Conservation (phyloP, 202 grass and related monocot species). For the Bolboschoenoplectus hybrid region DNA sequence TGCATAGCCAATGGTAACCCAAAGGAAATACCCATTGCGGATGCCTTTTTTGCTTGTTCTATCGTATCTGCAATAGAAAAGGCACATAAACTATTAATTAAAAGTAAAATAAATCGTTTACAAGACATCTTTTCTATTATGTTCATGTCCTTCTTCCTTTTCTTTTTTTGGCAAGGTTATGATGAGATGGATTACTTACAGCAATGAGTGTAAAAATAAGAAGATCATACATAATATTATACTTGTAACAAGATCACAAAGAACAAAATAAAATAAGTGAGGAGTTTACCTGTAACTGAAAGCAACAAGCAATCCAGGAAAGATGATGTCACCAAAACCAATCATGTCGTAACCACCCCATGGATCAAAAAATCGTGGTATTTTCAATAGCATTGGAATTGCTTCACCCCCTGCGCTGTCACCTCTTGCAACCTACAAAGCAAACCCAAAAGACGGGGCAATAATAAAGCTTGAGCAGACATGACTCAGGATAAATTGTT, state of each 20-base stretch:
- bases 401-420: conserved; percentile 68
- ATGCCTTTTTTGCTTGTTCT: conserved; percentile 61
- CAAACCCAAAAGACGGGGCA: conserved; percentile 31
- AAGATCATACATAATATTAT: background rate
- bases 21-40: conserved; percentile 84
- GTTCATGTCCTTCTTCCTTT: background rate
- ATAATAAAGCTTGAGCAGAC: conserved; percentile 27
- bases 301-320: conserved; percentile 90
- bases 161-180: background rate
- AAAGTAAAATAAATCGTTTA: background rate
- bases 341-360: conserved; percentile 99
- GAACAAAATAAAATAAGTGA: background rate
- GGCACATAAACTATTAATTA: conserved; percentile 22
- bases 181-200: conserved; percentile 17
- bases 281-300: conserved; percentile 75
- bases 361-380: conserved; percentile 96
- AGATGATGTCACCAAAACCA: conserved; percentile 96
- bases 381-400: conserved; percentile 89
- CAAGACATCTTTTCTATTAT: conserved; percentile 25
- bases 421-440: conserved; percentile 81
- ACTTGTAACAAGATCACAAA: conserved; percentile 29
- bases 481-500: background rate
- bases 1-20: conserved; percentile 78
- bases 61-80: conserved; percentile 64
- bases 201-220: background rate